Evolutionary conservation across 169 alveolate species (phyloP).

Genomic region (Babesia sp.): DNA sequence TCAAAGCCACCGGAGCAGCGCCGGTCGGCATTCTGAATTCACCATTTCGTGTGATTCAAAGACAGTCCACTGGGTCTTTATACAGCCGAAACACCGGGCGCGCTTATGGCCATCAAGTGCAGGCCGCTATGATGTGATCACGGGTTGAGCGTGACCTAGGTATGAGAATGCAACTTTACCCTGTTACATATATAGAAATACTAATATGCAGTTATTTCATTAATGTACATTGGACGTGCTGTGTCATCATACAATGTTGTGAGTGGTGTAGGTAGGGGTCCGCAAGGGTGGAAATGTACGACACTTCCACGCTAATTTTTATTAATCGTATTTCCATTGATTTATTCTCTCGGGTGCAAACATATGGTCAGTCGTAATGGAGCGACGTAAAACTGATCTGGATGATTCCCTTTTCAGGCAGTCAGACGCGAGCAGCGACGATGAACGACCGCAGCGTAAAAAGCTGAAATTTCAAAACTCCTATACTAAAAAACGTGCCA

Average conservation of each 20-base stretch:
- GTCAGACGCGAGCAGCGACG: constrained; percentile 20
- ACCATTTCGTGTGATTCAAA: not conserved
- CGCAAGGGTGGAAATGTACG: not conserved
- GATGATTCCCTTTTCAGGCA: constrained; percentile 7
- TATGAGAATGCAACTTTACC: not conserved
- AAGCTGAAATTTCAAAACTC: constrained; percentile 42
- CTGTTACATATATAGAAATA: not conserved
- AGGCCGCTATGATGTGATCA: constrained; percentile 26
- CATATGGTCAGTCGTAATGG: not conserved
- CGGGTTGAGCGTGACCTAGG: not conserved
- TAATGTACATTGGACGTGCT: not conserved
- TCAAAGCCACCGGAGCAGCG: not conserved
- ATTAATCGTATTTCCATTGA: no score
- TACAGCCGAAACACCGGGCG: constrained; percentile 36
- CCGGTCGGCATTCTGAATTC: not conserved
- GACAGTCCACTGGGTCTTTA: constrained; percentile 20
- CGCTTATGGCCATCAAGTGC: constrained; percentile 18
- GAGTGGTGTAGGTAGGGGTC: not conserved
- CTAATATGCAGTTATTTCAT: not conserved
- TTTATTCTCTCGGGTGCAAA: not conserved
- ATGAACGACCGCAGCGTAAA: constrained; percentile 29
- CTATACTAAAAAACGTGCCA: constrained; percentile 49
- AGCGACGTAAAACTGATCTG: constrained; percentile 11
- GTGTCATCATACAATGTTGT: not conserved
- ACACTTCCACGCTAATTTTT: not conserved